Conservation (phyloP, 768 basidiomycete genomes). For the Lactarius hatsudake region DNA sequence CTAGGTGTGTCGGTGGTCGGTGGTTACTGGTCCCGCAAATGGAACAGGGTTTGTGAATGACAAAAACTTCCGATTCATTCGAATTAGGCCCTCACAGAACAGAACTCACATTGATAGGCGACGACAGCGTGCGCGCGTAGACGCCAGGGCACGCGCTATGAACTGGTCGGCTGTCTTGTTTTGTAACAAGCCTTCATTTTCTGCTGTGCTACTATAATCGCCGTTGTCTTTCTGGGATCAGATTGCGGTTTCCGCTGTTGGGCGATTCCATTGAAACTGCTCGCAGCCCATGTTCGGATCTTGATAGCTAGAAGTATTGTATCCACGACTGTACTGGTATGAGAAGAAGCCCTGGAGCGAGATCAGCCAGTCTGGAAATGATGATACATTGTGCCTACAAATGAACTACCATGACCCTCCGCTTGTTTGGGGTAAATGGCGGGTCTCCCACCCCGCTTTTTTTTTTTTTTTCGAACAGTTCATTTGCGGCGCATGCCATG, state of each 20-base stretch:
- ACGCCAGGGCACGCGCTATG: neutral
- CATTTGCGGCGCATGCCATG: neutral
- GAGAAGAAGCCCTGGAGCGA: neutral
- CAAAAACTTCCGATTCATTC: neutral
- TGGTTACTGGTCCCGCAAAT: slow-evolving; percentile 9
- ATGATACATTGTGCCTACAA: neutral
- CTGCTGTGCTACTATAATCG: neutral
- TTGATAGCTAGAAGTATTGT: neutral
- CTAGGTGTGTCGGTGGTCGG: slow-evolving; percentile 4
- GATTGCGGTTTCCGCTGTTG: neutral
- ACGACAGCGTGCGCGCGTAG: neutral
- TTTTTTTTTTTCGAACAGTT: neutral
- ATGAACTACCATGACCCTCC: neutral
- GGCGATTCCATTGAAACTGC: slow-evolving; percentile 16
- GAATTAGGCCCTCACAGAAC: neutral
- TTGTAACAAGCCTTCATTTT: neutral
- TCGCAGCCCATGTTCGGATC: slow-evolving; percentile 1
- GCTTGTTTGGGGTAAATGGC: slow-evolving; percentile 4
- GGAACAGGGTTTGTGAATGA: slow-evolving; percentile 11
- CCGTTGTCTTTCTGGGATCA: slow-evolving; percentile 18
- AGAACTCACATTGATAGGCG: neutral
- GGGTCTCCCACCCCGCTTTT: neutral
- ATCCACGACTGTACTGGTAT: neutral
- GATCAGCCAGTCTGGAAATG: slow-evolving; percentile 7
- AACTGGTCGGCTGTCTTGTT: neutral